Percentiles rank a stretch among this genome's conserved stretches.
These are phyloP conservation scores for Scortechinia acanthostroma DNA, from an alignment of 2,329 filamentous ascomycete genomes.

Conservation along the genomic window DNA sequence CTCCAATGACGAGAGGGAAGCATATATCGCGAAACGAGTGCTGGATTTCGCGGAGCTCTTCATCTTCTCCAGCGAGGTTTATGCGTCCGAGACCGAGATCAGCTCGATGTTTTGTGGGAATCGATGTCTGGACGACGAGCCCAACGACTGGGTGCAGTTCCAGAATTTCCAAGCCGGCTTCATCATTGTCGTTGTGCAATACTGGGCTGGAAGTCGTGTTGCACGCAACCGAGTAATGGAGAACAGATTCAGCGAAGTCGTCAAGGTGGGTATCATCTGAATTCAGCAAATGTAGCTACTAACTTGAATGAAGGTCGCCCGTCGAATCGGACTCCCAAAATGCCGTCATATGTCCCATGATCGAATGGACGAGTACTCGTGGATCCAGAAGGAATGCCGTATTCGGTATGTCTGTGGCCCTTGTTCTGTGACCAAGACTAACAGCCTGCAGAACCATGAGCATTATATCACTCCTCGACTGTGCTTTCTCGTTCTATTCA, in stretches of 20 bases:
- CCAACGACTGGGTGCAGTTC: constrained; percentile 21
- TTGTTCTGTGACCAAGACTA: neutral
- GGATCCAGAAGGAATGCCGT: constrained; percentile 32
- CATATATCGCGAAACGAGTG: constrained; percentile 22
- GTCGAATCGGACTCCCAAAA: constrained; percentile 24
- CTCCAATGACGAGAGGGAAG: constrained; percentile 25
- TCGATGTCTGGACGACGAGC: constrained; percentile 10
- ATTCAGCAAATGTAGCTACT: neutral
- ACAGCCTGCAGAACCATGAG: constrained; percentile 20
- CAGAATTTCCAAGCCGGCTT: constrained; percentile 30
- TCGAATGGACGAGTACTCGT: constrained; percentile 22
- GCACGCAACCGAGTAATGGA: constrained; percentile 30
- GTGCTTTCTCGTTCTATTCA: constrained; percentile 31
- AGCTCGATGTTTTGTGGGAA: constrained; percentile 17
- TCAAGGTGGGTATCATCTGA: constrained; percentile 20
- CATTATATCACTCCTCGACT: constrained; percentile 29
- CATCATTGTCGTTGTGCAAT: constrained; percentile 28
- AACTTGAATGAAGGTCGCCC: constrained; percentile 20
- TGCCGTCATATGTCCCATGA: constrained; percentile 25
- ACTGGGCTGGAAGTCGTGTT: constrained; percentile 28
- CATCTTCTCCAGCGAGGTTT: constrained; percentile 29
- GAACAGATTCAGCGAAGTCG: constrained; percentile 27
- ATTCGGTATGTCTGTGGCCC: constrained; percentile 19
- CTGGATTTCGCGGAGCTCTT: constrained; percentile 32
- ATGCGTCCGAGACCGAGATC: constrained; percentile 27